phyloP scores from a whole-genome alignment of 2,329 filamentous ascomycete genomes.

The Aspergillus sp. region DNA sequence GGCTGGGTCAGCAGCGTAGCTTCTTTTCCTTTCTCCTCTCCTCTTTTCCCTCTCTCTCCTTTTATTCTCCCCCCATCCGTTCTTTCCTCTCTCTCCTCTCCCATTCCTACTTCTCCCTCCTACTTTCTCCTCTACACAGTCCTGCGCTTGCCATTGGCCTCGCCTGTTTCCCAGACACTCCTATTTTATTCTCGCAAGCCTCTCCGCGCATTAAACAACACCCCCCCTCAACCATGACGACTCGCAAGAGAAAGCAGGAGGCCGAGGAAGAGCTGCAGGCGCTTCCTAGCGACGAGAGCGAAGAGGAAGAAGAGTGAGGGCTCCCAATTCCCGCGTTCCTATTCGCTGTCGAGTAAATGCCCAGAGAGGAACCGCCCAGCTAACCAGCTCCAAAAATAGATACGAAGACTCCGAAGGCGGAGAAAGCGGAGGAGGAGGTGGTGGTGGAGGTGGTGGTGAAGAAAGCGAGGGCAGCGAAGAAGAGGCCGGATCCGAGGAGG shows the following conservation, averaged over 20 bases:
- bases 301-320: slow-evolving; percentile 44
- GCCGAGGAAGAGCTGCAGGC: slow-evolving; percentile 40
- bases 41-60: slow-evolving; percentile 25
- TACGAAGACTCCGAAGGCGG: slow-evolving; percentile 26
- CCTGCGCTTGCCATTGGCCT: slow-evolving; percentile 4
- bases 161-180: slow-evolving; percentile 3
- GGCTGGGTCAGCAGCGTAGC: slow-evolving; percentile 1
- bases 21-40: slow-evolving; percentile 6
- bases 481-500: slow-evolving; percentile 22
- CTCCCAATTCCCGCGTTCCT: not conserved
- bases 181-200: slow-evolving; percentile 3
- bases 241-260: slow-evolving; percentile 43
- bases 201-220: slow-evolving; percentile 3
- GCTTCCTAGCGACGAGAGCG: slow-evolving; percentile 41
- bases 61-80: slow-evolving; percentile 24
- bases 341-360: not conserved
- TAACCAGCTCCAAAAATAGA: slow-evolving; percentile 10
- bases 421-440: slow-evolving; percentile 12
- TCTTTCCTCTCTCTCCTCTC: slow-evolving; percentile 6
- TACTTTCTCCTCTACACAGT: slow-evolving; percentile 2
- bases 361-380: not conserved
- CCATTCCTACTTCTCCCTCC: slow-evolving; percentile 5
- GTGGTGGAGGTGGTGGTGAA: slow-evolving; percentile 19
- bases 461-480: slow-evolving; percentile 21
- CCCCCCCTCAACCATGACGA: slow-evolving; percentile 28